phyloP scores from a whole-genome alignment of 2,329 filamentous ascomycete species.

The Massarina eburnea region DNA sequence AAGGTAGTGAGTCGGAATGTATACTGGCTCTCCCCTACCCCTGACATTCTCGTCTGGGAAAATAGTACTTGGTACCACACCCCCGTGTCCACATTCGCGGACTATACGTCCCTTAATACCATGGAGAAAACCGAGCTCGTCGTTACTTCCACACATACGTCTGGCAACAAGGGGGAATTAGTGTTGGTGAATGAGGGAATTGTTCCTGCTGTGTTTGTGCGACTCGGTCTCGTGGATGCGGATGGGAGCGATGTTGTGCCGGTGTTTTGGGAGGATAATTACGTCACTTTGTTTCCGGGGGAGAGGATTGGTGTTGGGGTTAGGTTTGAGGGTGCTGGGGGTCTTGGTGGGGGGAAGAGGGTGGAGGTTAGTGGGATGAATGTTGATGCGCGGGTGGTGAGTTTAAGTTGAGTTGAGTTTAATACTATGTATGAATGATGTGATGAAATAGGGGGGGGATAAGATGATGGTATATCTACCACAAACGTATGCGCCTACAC shows the following conservation, averaged over 20 bases:
- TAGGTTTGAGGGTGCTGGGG: background rate
- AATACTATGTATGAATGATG: background rate
- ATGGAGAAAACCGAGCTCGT: constrained; percentile 13
- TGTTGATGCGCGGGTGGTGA: constrained; percentile 10
- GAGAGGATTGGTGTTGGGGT: constrained; percentile 49
- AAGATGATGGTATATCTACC: too few relatives aligned
- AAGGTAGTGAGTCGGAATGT: constrained; percentile 57
- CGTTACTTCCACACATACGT: too few relatives aligned
- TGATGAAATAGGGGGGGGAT: background rate
- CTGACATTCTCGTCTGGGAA: constrained; percentile 58
- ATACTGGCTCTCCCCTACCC: constrained; percentile 56
- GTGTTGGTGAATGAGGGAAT: constrained; percentile 55
- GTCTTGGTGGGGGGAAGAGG: constrained; percentile 1
- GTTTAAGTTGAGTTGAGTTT: background rate
- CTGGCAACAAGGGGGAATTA: constrained; percentile 39
- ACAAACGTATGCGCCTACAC: too few relatives aligned
- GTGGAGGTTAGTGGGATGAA: constrained; percentile 16
- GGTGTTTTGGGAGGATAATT: constrained; percentile 64
- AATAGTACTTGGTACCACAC: constrained; percentile 62
- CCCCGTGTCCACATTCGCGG: constrained; percentile 54
- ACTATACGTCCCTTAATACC: constrained; percentile 51
- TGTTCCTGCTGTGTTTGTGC: constrained; percentile 61
- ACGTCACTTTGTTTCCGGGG: constrained; percentile 61
- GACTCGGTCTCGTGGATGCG: constrained; percentile 53
- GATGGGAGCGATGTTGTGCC: constrained; percentile 52